Evolutionary conservation across 2,329 filamentous ascomycete species (phyloP).

Genomic region (Nemania bipapillata): DNA sequence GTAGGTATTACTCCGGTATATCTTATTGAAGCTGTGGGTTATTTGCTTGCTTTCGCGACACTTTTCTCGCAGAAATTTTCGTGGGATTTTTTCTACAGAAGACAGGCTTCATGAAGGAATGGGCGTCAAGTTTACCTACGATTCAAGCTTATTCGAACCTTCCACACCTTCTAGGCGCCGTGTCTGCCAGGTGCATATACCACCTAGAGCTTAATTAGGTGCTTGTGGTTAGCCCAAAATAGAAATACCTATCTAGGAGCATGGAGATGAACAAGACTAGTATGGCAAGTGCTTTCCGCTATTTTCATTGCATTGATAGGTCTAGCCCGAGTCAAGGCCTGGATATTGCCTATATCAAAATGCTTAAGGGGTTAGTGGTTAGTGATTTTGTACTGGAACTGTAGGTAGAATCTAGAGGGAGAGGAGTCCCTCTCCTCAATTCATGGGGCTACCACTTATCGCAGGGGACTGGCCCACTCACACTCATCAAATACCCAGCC

Average conservation of each 20-base stretch:
- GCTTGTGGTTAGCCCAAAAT: background rate
- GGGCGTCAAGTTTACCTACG: background rate
- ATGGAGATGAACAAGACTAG: background rate
- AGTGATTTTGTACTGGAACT: background rate
- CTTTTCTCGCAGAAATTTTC: too few species aligned
- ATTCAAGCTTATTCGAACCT: background rate
- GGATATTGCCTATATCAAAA: background rate
- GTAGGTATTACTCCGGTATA: background rate
- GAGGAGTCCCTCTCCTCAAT: constrained; percentile 4
- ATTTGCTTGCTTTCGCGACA: background rate
- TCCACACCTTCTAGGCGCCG: background rate
- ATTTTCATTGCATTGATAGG: background rate
- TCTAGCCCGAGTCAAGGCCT: background rate
- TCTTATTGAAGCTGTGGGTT: background rate
- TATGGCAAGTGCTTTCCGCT: constrained; percentile 15
- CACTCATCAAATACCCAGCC: constrained; percentile 29
- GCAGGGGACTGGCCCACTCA: constrained; percentile 25
- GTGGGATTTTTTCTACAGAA: background rate
- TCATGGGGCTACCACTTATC: constrained; percentile 2
- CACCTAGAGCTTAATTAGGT: constrained; percentile 2
- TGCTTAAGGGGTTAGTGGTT: background rate
- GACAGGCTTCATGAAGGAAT: background rate
- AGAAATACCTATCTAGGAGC: constrained; percentile 9
- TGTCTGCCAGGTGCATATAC: background rate
- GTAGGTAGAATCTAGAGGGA: background rate